Conservation (phyloP, 2,329 filamentous ascomycete genomes). For the Pestalotiopsis sp. region DNA sequence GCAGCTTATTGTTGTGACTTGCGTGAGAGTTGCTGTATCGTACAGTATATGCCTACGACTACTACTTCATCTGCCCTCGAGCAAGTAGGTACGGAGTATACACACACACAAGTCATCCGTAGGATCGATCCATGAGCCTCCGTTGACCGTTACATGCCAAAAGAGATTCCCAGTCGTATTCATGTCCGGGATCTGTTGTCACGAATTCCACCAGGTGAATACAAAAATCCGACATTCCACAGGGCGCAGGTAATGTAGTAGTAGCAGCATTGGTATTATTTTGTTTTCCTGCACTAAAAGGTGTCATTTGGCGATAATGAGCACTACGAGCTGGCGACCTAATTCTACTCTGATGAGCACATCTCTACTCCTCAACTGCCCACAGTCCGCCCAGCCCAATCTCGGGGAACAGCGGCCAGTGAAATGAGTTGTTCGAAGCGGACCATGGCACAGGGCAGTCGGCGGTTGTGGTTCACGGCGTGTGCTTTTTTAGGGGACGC, state of each 20-base stretch:
- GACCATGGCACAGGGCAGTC: slow-evolving; percentile 9
- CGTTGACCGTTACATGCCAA: not conserved
- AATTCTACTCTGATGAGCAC: not conserved
- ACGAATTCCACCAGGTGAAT: not conserved
- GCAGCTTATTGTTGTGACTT: no score
- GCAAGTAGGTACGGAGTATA: no score
- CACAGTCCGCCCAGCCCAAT: slow-evolving; percentile 2
- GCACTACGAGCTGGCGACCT: not conserved
- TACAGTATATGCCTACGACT: no score
- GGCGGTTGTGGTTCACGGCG: slow-evolving; percentile 10
- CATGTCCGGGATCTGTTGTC: not conserved
- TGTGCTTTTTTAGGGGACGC: slow-evolving; percentile 12
- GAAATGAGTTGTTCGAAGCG: slow-evolving; percentile 2
- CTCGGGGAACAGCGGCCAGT: slow-evolving; percentile 4
- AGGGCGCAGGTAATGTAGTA: not conserved
- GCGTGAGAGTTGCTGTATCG: no score
- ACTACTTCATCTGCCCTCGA: no score
- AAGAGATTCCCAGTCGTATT: not conserved
- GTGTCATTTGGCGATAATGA: not conserved
- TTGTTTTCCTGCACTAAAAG: not conserved
- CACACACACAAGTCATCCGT: not conserved
- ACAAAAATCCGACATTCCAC: not conserved
- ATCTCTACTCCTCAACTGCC: not conserved
- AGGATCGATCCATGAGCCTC: not conserved
- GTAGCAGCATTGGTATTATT: not conserved